Conservation (phyloP, 108 stramenopile species). For the Nitzschia sp. region DNA sequence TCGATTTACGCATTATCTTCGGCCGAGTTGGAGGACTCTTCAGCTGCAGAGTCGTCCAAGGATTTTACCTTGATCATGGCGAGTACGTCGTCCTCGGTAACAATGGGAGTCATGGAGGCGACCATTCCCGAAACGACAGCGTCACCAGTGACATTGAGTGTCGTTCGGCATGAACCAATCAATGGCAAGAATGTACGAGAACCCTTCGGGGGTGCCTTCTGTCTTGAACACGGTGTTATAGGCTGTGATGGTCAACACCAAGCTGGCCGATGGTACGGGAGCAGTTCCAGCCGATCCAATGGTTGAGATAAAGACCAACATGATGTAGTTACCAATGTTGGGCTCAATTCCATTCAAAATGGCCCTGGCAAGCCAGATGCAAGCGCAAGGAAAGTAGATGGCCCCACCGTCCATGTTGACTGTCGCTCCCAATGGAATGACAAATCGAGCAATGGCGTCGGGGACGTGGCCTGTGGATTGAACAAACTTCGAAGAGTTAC, state of each 20-base stretch:
- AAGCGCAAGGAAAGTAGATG: conserved; percentile 31
- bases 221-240: conserved; percentile 32
- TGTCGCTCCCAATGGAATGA: conserved; percentile 48
- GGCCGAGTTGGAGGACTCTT: background rate
- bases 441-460: conserved; percentile 37
- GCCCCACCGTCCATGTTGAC: conserved; percentile 45
- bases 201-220: conserved; percentile 27
- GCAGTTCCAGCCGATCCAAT: conserved; percentile 44
- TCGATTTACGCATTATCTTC: background rate
- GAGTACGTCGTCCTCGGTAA: too few relatives aligned
- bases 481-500: conserved; percentile 30
- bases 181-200: conserved; percentile 31
- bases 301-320: conserved; percentile 24
- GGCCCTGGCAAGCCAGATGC: conserved; percentile 43
- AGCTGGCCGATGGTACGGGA: conserved; percentile 29
- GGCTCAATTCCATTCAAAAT: conserved; percentile 43
- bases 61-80: background rate
- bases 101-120: background rate
- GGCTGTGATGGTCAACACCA: conserved; percentile 30
- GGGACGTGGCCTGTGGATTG: conserved; percentile 35
- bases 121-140: conserved; percentile 27
- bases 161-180: conserved; percentile 32
- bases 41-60: background rate
- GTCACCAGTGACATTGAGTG: conserved; percentile 31
- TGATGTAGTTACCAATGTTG: conserved; percentile 25